phyloP scores from a whole-genome alignment of 2,329 filamentous ascomycete genomes.

The Fusarium caatingaense region DNA sequence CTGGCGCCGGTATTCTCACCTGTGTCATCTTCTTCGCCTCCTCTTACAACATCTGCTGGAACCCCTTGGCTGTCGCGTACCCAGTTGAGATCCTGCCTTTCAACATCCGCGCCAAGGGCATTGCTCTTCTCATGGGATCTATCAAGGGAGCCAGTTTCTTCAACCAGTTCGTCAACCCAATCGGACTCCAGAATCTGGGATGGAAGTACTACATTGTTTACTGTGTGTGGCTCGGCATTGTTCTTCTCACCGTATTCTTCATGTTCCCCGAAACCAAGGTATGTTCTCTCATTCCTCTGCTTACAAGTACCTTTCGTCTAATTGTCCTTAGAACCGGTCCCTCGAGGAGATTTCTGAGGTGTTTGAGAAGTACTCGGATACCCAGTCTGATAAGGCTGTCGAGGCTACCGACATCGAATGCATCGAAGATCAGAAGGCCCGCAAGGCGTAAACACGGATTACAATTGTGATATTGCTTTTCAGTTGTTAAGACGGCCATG shows the following conservation, averaged over 20 bases:
- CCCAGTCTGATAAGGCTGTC: fast-evolving
- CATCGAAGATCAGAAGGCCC: neutral
- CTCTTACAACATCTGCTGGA: constrained; percentile 58
- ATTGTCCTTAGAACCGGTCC: neutral
- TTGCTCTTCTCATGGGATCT: constrained; percentile 55
- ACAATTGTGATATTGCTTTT: no score
- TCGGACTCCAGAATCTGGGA: constrained; percentile 52
- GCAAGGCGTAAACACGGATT: no score
- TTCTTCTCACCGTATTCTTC: constrained; percentile 54
- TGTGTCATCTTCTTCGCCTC: constrained; percentile 58
- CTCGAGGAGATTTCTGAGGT: neutral
- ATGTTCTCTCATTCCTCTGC: fast-evolving
- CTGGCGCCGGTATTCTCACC: constrained; percentile 52
- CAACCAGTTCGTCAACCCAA: constrained; percentile 55
- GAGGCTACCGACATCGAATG: neutral
- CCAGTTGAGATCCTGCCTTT: constrained; percentile 57
- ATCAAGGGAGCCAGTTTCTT: constrained; percentile 55
- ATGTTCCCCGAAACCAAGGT: constrained; percentile 53
- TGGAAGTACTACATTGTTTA: constrained; percentile 58
- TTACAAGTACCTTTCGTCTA: fast-evolving
- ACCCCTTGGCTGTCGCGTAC: constrained; percentile 57
- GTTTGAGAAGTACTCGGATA: neutral
- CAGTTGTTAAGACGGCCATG: no score
- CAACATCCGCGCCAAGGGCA: constrained; percentile 57
- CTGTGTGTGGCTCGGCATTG: constrained; percentile 53